phyloP scores from a whole-genome alignment of 768 basidiomycete genomes.

The Suillus tomentosus region DNA sequence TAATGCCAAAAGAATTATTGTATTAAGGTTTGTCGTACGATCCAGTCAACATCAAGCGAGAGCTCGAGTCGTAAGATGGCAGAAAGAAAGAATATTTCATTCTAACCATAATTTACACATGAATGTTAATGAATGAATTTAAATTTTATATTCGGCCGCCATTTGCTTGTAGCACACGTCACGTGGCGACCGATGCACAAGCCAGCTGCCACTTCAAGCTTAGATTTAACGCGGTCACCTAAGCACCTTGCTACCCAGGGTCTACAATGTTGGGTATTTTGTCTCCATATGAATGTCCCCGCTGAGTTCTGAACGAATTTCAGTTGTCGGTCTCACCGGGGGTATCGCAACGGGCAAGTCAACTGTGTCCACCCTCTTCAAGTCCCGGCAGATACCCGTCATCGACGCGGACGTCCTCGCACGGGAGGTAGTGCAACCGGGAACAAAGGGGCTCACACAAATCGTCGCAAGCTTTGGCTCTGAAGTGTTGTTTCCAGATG shows the following conservation, averaged over 20 bases:
- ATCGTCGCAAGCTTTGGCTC: constrained; percentile 75
- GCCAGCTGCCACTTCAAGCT: neutral
- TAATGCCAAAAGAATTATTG: neutral
- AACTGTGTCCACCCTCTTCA: constrained; percentile 78
- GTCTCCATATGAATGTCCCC: neutral
- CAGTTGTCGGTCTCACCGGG: constrained; percentile 94
- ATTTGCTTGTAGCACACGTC: too few species aligned
- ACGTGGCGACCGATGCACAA: too few species aligned
- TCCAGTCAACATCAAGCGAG: neutral
- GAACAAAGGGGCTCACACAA: constrained; percentile 67
- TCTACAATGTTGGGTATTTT: constrained; percentile 4
- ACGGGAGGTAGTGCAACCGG: constrained; percentile 82
- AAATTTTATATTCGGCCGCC: too few species aligned
- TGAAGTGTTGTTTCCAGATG: constrained; percentile 65
- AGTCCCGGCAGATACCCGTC: constrained; percentile 69
- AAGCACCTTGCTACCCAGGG: neutral
- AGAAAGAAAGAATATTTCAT: too few species aligned
- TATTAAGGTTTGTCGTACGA: neutral
- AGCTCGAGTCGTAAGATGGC: too few species aligned
- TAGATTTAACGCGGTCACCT: neutral
- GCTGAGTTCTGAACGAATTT: neutral
- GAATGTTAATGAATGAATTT: too few species aligned
- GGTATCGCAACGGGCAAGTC: constrained; percentile 98
- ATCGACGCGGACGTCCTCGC: constrained; percentile 93
- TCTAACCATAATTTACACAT: too few species aligned